phyloP scores from a whole-genome alignment of 2,329 filamentous ascomycete species.

The Nakataea oryzae region DNA sequence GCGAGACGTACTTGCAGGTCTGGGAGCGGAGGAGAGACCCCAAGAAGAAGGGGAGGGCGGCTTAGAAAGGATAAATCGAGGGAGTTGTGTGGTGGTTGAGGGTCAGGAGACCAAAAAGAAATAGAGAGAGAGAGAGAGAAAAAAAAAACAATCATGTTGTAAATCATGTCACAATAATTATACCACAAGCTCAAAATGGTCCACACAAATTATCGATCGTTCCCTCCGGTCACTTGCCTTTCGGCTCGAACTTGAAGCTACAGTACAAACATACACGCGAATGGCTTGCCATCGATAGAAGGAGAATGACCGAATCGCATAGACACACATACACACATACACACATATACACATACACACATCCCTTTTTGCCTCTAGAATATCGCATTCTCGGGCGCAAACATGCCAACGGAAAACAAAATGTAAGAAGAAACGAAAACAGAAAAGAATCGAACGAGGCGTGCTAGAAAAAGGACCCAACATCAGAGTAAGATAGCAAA shows the following conservation, averaged over 20 bases:
- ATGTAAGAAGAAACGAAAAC: background rate
- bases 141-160: background rate
- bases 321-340: background rate
- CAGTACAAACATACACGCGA: background rate
- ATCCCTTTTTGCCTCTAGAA: background rate
- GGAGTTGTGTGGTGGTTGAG: no score
- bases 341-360: background rate
- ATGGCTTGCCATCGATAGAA: background rate
- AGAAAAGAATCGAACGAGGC: no score
- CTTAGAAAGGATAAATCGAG: background rate
- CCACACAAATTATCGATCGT: no score
- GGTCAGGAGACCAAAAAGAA: no score
- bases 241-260: background rate
- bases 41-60: constrained; percentile 26
- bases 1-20: constrained; percentile 91
- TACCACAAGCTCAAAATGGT: no score
- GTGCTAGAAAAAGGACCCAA: background rate
- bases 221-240: background rate
- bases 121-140: no score
- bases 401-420: no score
- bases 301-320: background rate
- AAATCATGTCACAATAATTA: background rate
- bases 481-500: background rate
- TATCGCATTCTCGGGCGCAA: no score
- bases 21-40: constrained; percentile 73